Percentiles rank a stretch among this genome's conserved stretches.
Evolutionary conservation across 345 rosid genomes (phyloP).

Genomic region (Adansonia digitata): DNA sequence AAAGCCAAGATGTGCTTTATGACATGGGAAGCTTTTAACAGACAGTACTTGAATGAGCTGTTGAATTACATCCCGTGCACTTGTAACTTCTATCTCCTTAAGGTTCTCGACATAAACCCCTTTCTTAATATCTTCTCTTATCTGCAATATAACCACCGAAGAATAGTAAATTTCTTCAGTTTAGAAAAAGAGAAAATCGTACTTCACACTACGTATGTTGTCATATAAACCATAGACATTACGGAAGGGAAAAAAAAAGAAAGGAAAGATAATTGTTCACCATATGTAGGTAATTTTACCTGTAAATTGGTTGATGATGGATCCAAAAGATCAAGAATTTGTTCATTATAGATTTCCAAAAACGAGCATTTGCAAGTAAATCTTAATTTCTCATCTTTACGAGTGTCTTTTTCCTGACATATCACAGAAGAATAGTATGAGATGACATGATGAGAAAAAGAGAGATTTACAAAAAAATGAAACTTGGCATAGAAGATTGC

Average conservation of each 20-base stretch:
- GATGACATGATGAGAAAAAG: neutral
- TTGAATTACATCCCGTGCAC: slow-evolving; percentile 87
- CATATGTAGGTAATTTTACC: slow-evolving; percentile 32
- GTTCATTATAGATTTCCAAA: slow-evolving; percentile 96
- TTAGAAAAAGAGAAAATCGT: neutral
- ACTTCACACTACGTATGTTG: neutral
- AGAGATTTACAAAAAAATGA: neutral
- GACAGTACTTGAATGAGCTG: slow-evolving; percentile 73
- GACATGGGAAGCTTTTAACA: neutral
- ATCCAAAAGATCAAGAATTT: slow-evolving; percentile 92
- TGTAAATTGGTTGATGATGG: slow-evolving; percentile 81
- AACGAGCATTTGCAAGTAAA: slow-evolving; percentile 91
- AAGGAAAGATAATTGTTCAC: neutral
- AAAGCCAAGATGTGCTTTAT: neutral
- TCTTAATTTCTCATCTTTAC: slow-evolving; percentile 74
- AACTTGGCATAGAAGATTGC: neutral
- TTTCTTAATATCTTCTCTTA: slow-evolving; percentile 90
- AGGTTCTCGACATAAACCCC: slow-evolving; percentile 93
- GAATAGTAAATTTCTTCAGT: neutral
- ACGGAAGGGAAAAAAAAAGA: no score
- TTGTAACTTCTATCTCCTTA: slow-evolving; percentile 84
- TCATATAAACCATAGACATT: neutral
- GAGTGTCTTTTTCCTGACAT: slow-evolving; percentile 76
- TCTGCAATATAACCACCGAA: slow-evolving; percentile 31
- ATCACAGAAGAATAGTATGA: slow-evolving; percentile 14